Conservation (phyloP, 805 yeast species). For the Ogataea pignaliae region DNA sequence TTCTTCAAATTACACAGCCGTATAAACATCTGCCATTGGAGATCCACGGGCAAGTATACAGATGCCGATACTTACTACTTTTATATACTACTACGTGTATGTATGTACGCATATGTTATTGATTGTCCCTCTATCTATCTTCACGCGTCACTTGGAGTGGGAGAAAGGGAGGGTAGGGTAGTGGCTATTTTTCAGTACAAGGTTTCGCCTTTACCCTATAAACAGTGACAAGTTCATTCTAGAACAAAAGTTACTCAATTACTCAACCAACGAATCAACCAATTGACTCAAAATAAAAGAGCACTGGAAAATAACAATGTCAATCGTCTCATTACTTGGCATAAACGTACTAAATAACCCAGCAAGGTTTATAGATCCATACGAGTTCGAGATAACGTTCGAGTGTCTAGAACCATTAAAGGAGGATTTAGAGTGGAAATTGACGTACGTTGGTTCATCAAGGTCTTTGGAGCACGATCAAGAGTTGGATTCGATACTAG, state of each 20-base stretch:
- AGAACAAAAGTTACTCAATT: no score
- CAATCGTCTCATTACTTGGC: conserved; percentile 88
- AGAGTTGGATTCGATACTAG: conserved; percentile 91
- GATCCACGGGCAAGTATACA: no score
- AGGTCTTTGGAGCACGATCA: conserved; percentile 94
- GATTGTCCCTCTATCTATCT: not conserved
- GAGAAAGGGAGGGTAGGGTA: no score
- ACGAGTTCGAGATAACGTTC: conserved; percentile 94
- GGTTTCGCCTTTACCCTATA: no score
- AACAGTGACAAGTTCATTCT: no score
- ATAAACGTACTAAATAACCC: conserved; percentile 93
- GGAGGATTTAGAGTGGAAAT: conserved; percentile 94
- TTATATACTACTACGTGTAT: not conserved
- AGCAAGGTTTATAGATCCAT: conserved; percentile 87
- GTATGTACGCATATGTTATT: no score
- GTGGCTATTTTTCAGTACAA: no score
- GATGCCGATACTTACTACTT: no score
- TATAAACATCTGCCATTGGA: not conserved
- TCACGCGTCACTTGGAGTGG: not conserved
- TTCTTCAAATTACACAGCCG: no score
- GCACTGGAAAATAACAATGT: conserved; percentile 44
- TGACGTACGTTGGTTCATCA: conserved; percentile 95
- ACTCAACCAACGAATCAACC: no score
- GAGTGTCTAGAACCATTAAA: conserved; percentile 92
- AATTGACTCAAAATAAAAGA: no score